Evolutionary conservation across 176 grass and related monocot genomes (phyloP).

Genomic region (Canna indica): DNA sequence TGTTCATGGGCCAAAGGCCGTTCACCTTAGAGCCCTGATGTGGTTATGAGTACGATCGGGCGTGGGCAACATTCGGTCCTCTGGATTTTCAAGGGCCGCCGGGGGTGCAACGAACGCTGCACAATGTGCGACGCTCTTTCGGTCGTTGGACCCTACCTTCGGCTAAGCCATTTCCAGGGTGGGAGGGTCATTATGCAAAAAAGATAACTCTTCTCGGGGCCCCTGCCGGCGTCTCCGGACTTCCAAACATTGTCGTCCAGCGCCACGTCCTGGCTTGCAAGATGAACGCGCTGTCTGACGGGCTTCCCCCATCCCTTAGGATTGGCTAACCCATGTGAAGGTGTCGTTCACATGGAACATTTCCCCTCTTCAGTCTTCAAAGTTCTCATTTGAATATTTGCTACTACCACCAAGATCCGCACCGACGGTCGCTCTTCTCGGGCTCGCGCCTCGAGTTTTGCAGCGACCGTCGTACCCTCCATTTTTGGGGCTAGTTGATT

Average conservation of each 20-base stretch:
- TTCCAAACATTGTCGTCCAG: no score
- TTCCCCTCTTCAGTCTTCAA: conserved; percentile 60
- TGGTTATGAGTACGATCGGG: conserved; percentile 1
- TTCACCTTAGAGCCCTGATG: conserved; percentile 4
- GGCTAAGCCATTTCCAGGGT: no score
- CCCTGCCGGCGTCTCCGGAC: no score
- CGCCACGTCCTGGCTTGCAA: no score
- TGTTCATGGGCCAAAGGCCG: not conserved
- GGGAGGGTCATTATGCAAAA: no score
- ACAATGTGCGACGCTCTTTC: not conserved
- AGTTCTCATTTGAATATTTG: conserved; percentile 74
- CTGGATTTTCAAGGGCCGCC: not conserved
- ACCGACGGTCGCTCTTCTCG: conserved; percentile 40
- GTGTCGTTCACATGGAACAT: conserved; percentile 58
- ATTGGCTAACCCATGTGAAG: conserved; percentile 55
- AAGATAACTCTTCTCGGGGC: no score
- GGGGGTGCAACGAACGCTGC: not conserved
- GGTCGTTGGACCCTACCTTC: no score
- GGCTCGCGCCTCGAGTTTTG: conserved; percentile 29
- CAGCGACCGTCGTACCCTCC: no score
- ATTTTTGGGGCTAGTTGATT: not conserved
- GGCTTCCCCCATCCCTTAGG: no score
- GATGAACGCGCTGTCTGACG: no score
- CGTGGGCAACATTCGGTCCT: no score
- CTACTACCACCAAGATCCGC: conserved; percentile 61